phyloP scores from a whole-genome alignment of 2,329 filamentous ascomycete species.

The Orbilia oligospora region DNA sequence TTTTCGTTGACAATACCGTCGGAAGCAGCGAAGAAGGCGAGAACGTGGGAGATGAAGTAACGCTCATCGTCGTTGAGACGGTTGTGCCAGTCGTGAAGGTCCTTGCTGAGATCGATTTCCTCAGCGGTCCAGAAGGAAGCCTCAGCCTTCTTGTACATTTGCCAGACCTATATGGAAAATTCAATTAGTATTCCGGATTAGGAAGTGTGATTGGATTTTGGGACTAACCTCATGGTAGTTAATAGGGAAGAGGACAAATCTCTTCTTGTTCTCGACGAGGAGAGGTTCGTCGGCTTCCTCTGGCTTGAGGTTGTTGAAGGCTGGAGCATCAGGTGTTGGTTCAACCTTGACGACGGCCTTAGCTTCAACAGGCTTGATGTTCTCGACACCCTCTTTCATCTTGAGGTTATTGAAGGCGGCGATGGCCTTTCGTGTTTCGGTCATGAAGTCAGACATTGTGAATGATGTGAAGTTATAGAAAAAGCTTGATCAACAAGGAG shows the following conservation, averaged over 20 bases:
- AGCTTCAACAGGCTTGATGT: slow-evolving; percentile 76
- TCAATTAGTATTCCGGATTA: slow-evolving; percentile 51
- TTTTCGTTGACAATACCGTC: slow-evolving; percentile 99
- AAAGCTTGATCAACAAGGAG: slow-evolving; percentile 42
- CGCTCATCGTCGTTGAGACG: slow-evolving; percentile 95
- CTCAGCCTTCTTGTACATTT: slow-evolving; percentile 99
- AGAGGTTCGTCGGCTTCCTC: slow-evolving; percentile 89
- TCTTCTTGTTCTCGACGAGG: slow-evolving; percentile 92
- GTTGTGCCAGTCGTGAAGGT: slow-evolving; percentile 99
- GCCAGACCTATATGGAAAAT: slow-evolving; percentile 82
- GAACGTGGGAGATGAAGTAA: slow-evolving; percentile 98
- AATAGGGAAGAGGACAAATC: slow-evolving; percentile 98
- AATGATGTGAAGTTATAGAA: slow-evolving; percentile 4
- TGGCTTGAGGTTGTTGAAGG: slow-evolving; percentile 71
- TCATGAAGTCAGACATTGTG: slow-evolving; percentile 57
- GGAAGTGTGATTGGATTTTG: slow-evolving; percentile 45
- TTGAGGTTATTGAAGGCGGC: slow-evolving; percentile 88
- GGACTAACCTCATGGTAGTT: slow-evolving; percentile 96
- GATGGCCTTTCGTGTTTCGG: slow-evolving; percentile 75
- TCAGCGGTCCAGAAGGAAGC: slow-evolving; percentile 99
- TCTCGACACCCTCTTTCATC: slow-evolving; percentile 86
- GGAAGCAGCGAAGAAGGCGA: slow-evolving; percentile 98
- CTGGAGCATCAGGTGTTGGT: slow-evolving; percentile 70
- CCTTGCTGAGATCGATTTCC: slow-evolving; percentile 99
- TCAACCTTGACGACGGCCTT: slow-evolving; percentile 74